Percentiles rank a stretch among this genome's conserved stretches.
Conservation (phyloP, 2,329 filamentous ascomycete genomes). For the Triangularia verruculosa region DNA sequence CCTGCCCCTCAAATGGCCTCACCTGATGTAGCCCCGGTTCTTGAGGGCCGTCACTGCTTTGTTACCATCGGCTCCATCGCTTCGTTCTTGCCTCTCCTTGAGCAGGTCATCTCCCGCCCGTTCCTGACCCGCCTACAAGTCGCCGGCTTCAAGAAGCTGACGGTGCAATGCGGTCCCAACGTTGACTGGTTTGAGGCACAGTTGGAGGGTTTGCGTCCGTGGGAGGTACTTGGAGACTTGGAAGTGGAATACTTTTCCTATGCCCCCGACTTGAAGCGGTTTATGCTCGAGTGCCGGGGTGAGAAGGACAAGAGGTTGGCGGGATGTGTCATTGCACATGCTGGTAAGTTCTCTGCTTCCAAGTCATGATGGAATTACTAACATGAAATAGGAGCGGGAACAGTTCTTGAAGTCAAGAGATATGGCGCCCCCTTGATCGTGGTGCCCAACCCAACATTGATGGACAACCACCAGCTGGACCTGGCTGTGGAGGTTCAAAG, state of each 20-base stretch:
- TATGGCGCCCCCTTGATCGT: constrained; percentile 76
- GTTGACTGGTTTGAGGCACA: constrained; percentile 50
- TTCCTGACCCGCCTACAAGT: constrained; percentile 62
- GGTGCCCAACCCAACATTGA: constrained; percentile 76
- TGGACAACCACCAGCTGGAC: constrained; percentile 90
- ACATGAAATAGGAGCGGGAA: constrained; percentile 68
- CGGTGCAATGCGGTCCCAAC: constrained; percentile 77
- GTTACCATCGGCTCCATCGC: constrained; percentile 93
- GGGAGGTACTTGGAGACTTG: constrained; percentile 37
- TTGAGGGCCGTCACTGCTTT: constrained; percentile 53
- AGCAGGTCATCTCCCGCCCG: constrained; percentile 56
- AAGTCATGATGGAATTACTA: background rate
- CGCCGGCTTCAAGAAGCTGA: constrained; percentile 66
- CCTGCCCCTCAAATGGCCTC: background rate
- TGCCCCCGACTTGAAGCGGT: constrained; percentile 56
- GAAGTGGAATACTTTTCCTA: constrained; percentile 64
- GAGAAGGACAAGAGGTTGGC: constrained; percentile 46
- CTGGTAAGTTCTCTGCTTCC: constrained; percentile 54
- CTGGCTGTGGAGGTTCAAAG: constrained; percentile 72
- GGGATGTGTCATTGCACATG: constrained; percentile 84
- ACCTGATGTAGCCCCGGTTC: background rate
- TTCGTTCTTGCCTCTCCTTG: constrained; percentile 70
- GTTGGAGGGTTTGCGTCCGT: constrained; percentile 28
- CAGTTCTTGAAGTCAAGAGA: constrained; percentile 78
- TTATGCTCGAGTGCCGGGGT: constrained; percentile 56